Base-by-base conservation (phyloP, 2,329 filamentous ascomycete genomes). In the Colletotrichum spinosum region DNA sequence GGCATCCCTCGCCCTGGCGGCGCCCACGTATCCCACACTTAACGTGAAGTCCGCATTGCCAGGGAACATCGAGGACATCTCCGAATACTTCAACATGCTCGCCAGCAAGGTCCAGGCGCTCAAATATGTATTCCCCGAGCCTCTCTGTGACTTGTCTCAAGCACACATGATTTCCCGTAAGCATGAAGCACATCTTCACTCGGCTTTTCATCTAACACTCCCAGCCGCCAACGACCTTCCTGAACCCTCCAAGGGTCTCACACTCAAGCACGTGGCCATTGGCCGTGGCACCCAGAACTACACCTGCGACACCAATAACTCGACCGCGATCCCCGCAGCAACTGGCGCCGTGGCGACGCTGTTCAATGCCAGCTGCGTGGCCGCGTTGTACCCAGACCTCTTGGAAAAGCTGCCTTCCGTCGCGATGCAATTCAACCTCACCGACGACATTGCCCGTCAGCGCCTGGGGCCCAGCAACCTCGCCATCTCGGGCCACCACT, bases 211-310 rank as follows among this genome's bases (percentile, higher is more conserved):
- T 34, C 72, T 75, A 70, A 77, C 69, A 67, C 72, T 13, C 74
- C 37, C 76, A 83, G 87, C 83, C 69, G 82, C 88, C 50, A 82
- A 82, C 7, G 80, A 86, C 13, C 84, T 97, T 7, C 88, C 91
- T 12, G 69, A 82, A 8, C 88, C 88, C 12, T 79, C 87, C 1
- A 70, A 81, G 7, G 91, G 90, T 60, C 81, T 92, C 37, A 81
- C 75, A 4, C 83, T 97, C 55, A 86, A 88, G 74, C 92, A 97
- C 78, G 91, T 97, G 59, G 92, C 91, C 74, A 83, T 97, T 68
- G 95, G 95, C 72, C 90, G 93, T 49, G 95, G 95, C 66, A 96
- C 92, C 8, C 90, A 97, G 81, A 97, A 97, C 85, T 98, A 97
- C 83, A 97, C 93, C 55, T 97, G 95, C 83, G 82, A 86, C 64